Evolutionary conservation across 176 grass and related monocot genomes (phyloP), one percentile per base, ranked within the genome.

Genomic region (Carex littledalei): DNA sequence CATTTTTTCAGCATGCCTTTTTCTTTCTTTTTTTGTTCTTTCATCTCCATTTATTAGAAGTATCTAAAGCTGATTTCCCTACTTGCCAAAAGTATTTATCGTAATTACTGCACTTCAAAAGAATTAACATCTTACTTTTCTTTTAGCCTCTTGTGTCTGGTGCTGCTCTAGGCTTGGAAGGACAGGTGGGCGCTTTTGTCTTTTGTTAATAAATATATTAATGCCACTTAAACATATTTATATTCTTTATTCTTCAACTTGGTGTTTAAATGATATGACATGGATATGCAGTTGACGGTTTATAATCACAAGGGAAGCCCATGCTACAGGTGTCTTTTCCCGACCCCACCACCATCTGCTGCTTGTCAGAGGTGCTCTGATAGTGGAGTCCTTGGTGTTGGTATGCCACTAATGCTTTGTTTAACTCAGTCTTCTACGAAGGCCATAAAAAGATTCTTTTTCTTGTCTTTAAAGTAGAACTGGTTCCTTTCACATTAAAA

Each of bases 351-450:
- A 72, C 91, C 93, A 16, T 84, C 90, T 32, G 88, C 93, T 81
- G 89, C 93, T 17, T 98, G 95, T 79, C 95, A 98, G 78, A 93
- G 93, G 77, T 95, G 95, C 86, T 93, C 95, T 81, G 95, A 95
- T 26, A 93, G 91, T 78, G 93, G 95, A 84, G 93, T 98, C 88
- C 95, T 98, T 88, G 93, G 95, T 61, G 85, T 93, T 84, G 95
- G 93, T 94, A 90, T 83, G 93, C 91, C 45, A 59, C 22, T 85
- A 67, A 79, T 73, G 47, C 53, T 72, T 84, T 63, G 6, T 69
- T 84, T 34, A 63, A 63, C 14, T 54, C 35, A 32, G 3, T 53
- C 41, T 83, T 83, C 7, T 66, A 83, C 22, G 3, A 81, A 47
- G 39, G 45, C 39, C 45, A 54, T 83, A 16, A 11, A 67, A 22